A percentile compares a stretch with the other conserved stretches of the same genome.
These are phyloP conservation scores for Phytophthora fragariaefolia DNA, from an alignment of 352 stramenopile genomes.

Conservation along the genomic window DNA sequence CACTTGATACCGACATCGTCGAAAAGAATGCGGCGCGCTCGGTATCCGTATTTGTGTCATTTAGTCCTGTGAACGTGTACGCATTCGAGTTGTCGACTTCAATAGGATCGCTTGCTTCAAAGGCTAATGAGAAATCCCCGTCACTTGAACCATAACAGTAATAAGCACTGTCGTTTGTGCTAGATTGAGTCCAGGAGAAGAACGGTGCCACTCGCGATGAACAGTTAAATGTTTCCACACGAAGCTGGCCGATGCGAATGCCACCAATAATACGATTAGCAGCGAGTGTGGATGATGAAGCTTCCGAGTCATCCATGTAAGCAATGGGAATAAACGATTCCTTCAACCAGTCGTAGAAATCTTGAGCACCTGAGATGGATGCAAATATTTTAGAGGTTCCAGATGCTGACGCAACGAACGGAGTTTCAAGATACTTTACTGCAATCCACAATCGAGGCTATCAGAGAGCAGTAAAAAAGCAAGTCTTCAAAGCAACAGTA, in stretches of 20 bases:
- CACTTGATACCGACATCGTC: slow-evolving; percentile 35
- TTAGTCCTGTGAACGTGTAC: slow-evolving; percentile 46
- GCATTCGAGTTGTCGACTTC: background rate
- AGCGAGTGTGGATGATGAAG: slow-evolving; percentile 11
- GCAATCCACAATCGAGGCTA: background rate
- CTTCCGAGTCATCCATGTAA: slow-evolving; percentile 2
- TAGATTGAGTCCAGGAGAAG: slow-evolving; percentile 19
- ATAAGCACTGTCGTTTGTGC: slow-evolving; percentile 1
- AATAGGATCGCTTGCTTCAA: slow-evolving; percentile 18
- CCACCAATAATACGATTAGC: slow-evolving; percentile 49
- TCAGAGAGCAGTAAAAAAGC: background rate
- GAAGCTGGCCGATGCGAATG: slow-evolving; percentile 56
- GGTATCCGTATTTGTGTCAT: slow-evolving; percentile 35
- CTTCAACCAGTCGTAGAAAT: slow-evolving; percentile 26
- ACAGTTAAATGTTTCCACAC: slow-evolving; percentile 43
- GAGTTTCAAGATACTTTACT: slow-evolving; percentile 27
- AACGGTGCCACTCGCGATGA: slow-evolving; percentile 40
- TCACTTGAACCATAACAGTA: slow-evolving; percentile 22
- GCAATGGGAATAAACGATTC: slow-evolving; percentile 17
- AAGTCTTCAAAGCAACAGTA: background rate
- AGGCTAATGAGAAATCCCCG: slow-evolving; percentile 22
- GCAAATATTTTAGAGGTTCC: slow-evolving; percentile 18
- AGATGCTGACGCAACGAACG: slow-evolving; percentile 15
- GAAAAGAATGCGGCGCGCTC: slow-evolving; percentile 52
- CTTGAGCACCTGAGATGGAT: slow-evolving; percentile 9